Base-by-base conservation (phyloP, 1,284 basidiomycete genomes). In the Microbotryum lychnidis-dioicae region DNA sequence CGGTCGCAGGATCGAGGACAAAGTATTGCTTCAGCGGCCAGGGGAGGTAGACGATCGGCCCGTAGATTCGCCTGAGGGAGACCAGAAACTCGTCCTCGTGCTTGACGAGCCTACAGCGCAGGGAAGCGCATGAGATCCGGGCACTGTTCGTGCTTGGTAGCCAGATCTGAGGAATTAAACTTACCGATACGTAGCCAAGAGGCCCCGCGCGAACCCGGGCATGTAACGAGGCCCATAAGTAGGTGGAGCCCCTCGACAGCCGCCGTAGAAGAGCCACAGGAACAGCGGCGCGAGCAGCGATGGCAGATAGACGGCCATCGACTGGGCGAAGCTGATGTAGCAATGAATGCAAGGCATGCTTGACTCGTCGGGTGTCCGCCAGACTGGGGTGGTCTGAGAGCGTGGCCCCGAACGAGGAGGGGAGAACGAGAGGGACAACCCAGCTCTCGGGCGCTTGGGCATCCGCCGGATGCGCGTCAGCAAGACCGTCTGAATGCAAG, bases 11-110 rank as follows among this genome's bases (percentile, higher is more conserved):
- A 16, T 58, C 54, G 7, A 58, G 20, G 4, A 69, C 58, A n/a
- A 70, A 54, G 31, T 66, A 65, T 49, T 67, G 63, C 29, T 46
- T 8, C 42, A 70, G 31, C 9, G 69, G 69, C 60, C 64, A 70
- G 5, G 67, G 65, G n/a, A 70, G 42, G 44, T 63, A 70, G 5
- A 67, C 65, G 20, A 56, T 46, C 0, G 48, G 27, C 0, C 65
- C 63, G 20, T 64, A 69, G 6, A 48, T 27, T 20, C 49, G 21
- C 23, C 52, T 56, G 6, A 66, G 58, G 4, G 16, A 9, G 6
- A 54, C 46, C 25, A 69, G 44, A 50, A 70, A 70, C 6, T 9
- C 54, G 16, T 65, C 64, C 47, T 70, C 69, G 27, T 70, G 60
- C 54, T 48, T 23, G 21, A 67, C 67, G 12, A 70, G 58, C 25